phyloP scores from a whole-genome alignment of 2,329 filamentous ascomycete genomes.

The Tricladium varicosporioides region DNA sequence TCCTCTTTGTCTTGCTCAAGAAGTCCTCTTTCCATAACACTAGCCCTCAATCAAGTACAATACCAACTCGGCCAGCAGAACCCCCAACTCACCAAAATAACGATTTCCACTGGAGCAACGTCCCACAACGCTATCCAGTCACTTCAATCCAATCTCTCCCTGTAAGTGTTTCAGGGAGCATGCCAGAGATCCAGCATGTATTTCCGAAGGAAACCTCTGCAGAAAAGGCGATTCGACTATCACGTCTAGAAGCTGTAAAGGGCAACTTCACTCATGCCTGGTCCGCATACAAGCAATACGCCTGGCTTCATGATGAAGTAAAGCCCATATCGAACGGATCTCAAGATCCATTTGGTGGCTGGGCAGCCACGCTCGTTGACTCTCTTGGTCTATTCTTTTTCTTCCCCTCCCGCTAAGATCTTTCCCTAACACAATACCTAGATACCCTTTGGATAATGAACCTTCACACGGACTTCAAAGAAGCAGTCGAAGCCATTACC shows the following conservation, averaged over 20 bases:
- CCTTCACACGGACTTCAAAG: conserved; percentile 70
- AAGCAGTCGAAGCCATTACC: conserved; percentile 57
- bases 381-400: conserved; percentile 41
- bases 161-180: background rate
- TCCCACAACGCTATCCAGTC: conserved; percentile 6
- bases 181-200: conserved; percentile 25
- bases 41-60: too few species aligned
- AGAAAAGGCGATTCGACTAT: conserved; percentile 11
- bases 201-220: conserved; percentile 14
- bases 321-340: conserved; percentile 62
- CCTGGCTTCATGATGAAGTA: conserved; percentile 83
- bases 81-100: too few species aligned
- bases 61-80: too few species aligned
- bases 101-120: too few species aligned
- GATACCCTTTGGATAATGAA: conserved; percentile 87
- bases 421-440: too few species aligned
- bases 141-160: conserved; percentile 11
- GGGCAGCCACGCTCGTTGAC: conserved; percentile 86
- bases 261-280: conserved; percentile 48
- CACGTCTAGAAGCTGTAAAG: conserved; percentile 11
- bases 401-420: too few species aligned
- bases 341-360: conserved; percentile 81
- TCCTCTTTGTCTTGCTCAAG: too few species aligned
- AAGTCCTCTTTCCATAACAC: too few species aligned
- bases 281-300: conserved; percentile 75